phyloP scores from a whole-genome alignment of 805 yeast species.

The Candida rishiriensis region DNA sequence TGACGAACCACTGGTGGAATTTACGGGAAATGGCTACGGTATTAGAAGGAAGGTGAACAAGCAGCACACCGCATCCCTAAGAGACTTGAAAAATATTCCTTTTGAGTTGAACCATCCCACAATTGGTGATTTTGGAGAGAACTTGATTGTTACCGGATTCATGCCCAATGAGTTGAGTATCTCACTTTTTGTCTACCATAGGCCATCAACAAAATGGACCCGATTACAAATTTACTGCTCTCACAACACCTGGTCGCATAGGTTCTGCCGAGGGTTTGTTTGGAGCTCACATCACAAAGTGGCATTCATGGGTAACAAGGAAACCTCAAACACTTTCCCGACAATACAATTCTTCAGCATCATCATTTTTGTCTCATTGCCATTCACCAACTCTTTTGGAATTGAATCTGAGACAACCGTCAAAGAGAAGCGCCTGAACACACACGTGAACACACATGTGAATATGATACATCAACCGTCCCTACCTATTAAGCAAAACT shows the following conservation, averaged over 20 bases:
- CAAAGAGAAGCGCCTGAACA: not conserved
- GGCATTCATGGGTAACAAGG: conserved; percentile 50
- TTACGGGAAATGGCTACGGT: conserved; percentile 8
- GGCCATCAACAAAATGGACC: conserved; percentile 60
- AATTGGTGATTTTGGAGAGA: conserved; percentile 64
- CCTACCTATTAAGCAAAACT: not conserved
- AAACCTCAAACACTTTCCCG: conserved; percentile 42
- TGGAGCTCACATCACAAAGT: conserved; percentile 80
- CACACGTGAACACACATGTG: not conserved
- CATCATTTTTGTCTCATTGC: conserved; percentile 46
- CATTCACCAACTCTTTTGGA: conserved; percentile 44
- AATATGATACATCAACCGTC: not conserved
- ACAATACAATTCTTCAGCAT: conserved; percentile 44
- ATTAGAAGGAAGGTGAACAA: conserved; percentile 5
- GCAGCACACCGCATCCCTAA: conserved; percentile 1
- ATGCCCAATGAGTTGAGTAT: conserved; percentile 43
- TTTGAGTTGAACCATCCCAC: conserved; percentile 49
- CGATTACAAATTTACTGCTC: conserved; percentile 51
- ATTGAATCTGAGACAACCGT: conserved; percentile 7
- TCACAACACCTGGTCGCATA: conserved; percentile 49
- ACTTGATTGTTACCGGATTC: conserved; percentile 58
- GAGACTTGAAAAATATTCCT: conserved; percentile 33
- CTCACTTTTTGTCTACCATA: conserved; percentile 47
- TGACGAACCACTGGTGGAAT: conserved; percentile 23
- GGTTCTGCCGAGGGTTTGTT: conserved; percentile 63